Evolutionary conservation across 352 stramenopile genomes (phyloP).

Genomic region (Plasmopara muralis): DNA sequence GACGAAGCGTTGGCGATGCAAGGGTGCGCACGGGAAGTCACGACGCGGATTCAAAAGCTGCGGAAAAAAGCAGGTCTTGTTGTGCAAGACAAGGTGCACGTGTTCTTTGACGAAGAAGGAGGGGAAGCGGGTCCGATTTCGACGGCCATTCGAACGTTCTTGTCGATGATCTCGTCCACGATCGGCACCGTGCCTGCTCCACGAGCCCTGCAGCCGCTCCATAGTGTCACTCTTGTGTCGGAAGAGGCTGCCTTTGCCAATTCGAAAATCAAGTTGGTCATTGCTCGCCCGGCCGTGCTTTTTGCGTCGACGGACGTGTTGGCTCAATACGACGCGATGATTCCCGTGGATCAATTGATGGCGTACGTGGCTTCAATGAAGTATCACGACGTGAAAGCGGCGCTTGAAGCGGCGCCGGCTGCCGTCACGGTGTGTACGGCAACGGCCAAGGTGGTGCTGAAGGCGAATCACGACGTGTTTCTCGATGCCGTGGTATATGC

Average conservation of each 20-base stretch:
- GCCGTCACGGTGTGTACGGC: slow-evolving; percentile 42
- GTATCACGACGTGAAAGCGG: slow-evolving; percentile 70
- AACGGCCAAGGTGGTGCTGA: slow-evolving; percentile 39
- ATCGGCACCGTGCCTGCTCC: slow-evolving; percentile 60
- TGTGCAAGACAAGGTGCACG: slow-evolving; percentile 93
- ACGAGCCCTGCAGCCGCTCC: slow-evolving; percentile 41
- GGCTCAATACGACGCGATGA: slow-evolving; percentile 31
- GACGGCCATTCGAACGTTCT: slow-evolving; percentile 50
- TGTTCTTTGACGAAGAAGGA: slow-evolving; percentile 88
- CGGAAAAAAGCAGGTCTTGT: slow-evolving; percentile 95
- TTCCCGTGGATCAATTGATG: slow-evolving; percentile 44
- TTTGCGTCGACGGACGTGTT: slow-evolving; percentile 50
- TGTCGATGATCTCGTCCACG: slow-evolving; percentile 46
- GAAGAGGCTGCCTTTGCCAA: slow-evolving; percentile 67
- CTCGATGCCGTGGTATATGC: slow-evolving; percentile 27
- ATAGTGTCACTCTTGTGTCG: slow-evolving; percentile 64
- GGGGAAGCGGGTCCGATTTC: slow-evolving; percentile 47
- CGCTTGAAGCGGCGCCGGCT: slow-evolving; percentile 25
- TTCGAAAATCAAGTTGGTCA: slow-evolving; percentile 57
- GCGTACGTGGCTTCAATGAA: slow-evolving; percentile 73
- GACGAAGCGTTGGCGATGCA: slow-evolving; percentile 93
- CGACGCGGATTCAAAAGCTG: slow-evolving; percentile 98
- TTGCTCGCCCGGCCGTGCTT: slow-evolving; percentile 66
- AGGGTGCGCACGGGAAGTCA: slow-evolving; percentile 93
- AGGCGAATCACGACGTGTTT: slow-evolving; percentile 61